Percentiles rank a stretch among this genome's conserved stretches.
Evolutionary conservation across 73 alveolate genomes (phyloP).

Genomic region (Paraurostyla sp.): DNA sequence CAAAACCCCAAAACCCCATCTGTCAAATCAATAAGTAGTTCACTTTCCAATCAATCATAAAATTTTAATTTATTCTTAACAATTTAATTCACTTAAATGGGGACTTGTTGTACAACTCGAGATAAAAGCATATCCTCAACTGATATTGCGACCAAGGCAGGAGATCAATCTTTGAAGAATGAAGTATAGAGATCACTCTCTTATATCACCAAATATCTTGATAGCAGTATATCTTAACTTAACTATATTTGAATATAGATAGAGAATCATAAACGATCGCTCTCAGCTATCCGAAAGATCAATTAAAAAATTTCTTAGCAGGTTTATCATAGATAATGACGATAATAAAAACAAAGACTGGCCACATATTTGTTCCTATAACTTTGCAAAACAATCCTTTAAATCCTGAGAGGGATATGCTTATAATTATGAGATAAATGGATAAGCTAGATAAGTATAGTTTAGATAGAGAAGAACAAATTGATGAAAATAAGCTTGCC

Average conservation of each 20-base stretch:
- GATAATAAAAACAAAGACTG: slow-evolving; percentile 1
- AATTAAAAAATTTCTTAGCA: background rate
- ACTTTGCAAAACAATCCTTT: slow-evolving; percentile 9
- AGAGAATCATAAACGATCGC: background rate
- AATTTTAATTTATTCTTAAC: background rate
- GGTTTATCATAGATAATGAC: background rate
- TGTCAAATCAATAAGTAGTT: too few relatives aligned
- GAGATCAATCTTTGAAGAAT: background rate
- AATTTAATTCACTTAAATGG: slow-evolving; percentile 10
- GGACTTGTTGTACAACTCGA: slow-evolving; percentile 38
- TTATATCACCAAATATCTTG: background rate
- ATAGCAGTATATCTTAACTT: background rate
- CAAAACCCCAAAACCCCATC: too few relatives aligned
- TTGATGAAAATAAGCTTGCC: slow-evolving; percentile 15
- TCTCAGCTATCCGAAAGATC: slow-evolving; percentile 4
- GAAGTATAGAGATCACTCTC: background rate
- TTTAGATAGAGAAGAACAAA: background rate
- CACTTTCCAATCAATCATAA: background rate
- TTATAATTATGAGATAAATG: background rate
- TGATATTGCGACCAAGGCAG: background rate
- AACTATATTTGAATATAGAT: background rate
- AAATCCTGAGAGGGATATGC: background rate
- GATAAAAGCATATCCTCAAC: background rate
- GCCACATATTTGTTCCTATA: background rate
- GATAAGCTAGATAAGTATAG: background rate